A percentile compares a stretch with the other conserved stretches of the same genome.
phyloP scores from a whole-genome alignment of 805 yeast genomes.

The Pichia phayaonensis region DNA sequence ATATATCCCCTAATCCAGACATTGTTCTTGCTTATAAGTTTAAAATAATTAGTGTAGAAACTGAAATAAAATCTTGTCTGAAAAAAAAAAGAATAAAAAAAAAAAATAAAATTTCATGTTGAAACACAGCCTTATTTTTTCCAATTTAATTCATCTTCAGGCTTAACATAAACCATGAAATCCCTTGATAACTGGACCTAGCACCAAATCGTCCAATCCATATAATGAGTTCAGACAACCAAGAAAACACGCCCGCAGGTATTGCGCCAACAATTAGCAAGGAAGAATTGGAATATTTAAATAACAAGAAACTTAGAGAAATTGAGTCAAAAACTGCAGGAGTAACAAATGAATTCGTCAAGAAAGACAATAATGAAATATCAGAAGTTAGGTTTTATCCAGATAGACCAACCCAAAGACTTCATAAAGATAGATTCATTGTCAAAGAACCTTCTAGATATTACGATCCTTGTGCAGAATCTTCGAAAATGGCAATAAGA shows the following conservation, averaged over 20 bases:
- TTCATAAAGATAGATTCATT: slow-evolving; percentile 62
- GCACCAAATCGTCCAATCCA: neutral
- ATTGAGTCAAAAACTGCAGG: slow-evolving; percentile 10
- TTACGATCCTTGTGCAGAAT: slow-evolving; percentile 90
- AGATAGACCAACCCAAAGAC: slow-evolving; percentile 71
- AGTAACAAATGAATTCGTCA: slow-evolving; percentile 42
- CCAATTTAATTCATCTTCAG: neutral
- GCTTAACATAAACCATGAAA: too few species aligned
- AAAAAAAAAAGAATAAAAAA: neutral
- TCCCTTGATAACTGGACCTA: too few species aligned
- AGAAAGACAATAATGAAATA: slow-evolving; percentile 35
- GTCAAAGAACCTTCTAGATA: slow-evolving; percentile 74
- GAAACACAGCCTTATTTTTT: neutral
- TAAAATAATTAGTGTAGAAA: neutral
- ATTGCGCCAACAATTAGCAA: slow-evolving; percentile 7
- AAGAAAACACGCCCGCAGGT: neutral
- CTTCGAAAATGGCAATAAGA: slow-evolving; percentile 76
- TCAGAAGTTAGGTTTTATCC: slow-evolving; percentile 66
- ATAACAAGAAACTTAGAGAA: slow-evolving; percentile 23
- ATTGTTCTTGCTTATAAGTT: neutral
- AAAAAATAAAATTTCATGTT: neutral
- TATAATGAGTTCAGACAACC: neutral
- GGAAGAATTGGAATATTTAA: slow-evolving; percentile 17
- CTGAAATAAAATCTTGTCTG: neutral
- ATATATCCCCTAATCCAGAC: slow-evolving; percentile 17